Percentiles rank a stretch among this genome's conserved stretches.
Conservation (phyloP, 768 basidiomycete genomes). For the Psilocybe sp. region DNA sequence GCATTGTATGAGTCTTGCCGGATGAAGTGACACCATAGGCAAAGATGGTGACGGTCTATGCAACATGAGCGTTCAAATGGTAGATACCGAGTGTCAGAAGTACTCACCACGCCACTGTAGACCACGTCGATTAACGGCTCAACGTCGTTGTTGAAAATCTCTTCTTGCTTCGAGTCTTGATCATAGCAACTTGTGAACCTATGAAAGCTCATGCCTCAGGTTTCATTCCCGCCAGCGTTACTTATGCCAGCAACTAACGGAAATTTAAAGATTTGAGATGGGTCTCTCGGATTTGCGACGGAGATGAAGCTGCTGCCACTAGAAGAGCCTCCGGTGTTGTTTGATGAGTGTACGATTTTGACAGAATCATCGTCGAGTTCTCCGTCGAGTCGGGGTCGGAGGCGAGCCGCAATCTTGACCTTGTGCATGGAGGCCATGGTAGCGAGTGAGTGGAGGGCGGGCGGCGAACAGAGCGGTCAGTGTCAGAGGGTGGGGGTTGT, state of each 20-base stretch:
- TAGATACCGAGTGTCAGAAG: background rate
- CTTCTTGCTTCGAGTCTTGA: conserved; percentile 64
- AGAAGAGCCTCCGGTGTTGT: conserved; percentile 26
- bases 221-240: background rate
- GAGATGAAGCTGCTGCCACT: conserved; percentile 47
- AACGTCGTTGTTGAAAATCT: conserved; percentile 77
- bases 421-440: conserved; percentile 37
- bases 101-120: conserved; percentile 69
- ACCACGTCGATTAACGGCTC: conserved; percentile 76
- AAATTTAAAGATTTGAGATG: conserved; percentile 72
- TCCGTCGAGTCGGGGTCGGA: conserved; percentile 60
- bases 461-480: no score
- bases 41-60: conserved; percentile 81
- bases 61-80: background rate
- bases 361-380: conserved; percentile 65
- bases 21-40: conserved; percentile 91
- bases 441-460: background rate
- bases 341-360: conserved; percentile 43
- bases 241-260: conserved; percentile 43
- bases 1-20: conserved; percentile 93
- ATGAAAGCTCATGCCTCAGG: background rate
- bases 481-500: no score
- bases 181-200: conserved; percentile 81
- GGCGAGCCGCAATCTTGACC: conserved; percentile 70
- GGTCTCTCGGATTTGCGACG: conserved; percentile 70